Evolutionary conservation across 176 grass and related monocot genomes (phyloP).

Genomic region (Ananas comosus): DNA sequence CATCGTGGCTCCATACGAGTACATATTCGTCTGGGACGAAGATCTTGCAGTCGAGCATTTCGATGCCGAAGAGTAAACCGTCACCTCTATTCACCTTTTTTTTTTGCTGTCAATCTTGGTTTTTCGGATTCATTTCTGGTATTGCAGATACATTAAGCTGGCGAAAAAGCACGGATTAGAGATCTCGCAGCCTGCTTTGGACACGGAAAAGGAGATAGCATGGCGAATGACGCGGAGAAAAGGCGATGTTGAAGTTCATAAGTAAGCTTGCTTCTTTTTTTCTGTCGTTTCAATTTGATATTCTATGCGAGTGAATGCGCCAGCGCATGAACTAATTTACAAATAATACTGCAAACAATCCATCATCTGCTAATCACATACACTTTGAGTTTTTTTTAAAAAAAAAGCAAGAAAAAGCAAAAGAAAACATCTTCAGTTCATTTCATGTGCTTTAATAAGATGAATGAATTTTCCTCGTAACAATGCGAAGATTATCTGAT

Average conservation of each 20-base stretch:
- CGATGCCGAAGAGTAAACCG: conserved; percentile 37
- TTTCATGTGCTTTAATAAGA: background rate
- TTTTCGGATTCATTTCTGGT: background rate
- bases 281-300: background rate
- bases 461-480: background rate
- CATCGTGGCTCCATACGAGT: conserved; percentile 38
- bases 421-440: too few species aligned
- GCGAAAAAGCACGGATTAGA: conserved; percentile 41
- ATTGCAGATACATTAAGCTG: conserved; percentile 35
- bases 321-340: too few species aligned
- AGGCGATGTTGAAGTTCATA: conserved; percentile 30
- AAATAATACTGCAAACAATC: too few species aligned
- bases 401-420: too few species aligned
- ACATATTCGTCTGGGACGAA: conserved; percentile 32
- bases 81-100: background rate
- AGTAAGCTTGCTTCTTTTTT: conserved; percentile 13
- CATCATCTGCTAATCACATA: background rate
- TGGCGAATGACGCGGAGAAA: conserved; percentile 29
- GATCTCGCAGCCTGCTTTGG: conserved; percentile 39
- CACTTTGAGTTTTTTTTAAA: too few species aligned
- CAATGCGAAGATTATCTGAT: background rate
- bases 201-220: conserved; percentile 22
- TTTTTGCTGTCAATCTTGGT: background rate
- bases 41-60: conserved; percentile 3
- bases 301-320: too few species aligned